phyloP scores from a whole-genome alignment of 768 basidiomycete species.

The Boletus rex-veris region DNA sequence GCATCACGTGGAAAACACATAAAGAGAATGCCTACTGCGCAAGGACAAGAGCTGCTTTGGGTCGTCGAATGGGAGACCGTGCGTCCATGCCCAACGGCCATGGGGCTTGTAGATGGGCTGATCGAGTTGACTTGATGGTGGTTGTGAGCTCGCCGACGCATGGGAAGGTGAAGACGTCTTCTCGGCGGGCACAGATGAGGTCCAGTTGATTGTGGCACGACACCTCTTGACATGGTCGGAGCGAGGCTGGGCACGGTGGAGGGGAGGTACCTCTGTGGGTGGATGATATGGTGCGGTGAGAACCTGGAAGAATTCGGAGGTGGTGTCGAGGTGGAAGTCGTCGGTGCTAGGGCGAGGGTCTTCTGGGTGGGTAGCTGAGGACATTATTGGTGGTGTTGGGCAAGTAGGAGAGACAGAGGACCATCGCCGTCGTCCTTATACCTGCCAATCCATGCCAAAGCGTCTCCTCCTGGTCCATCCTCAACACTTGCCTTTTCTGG shows the following conservation, averaged over 20 bases:
- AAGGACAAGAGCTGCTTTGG: conserved; percentile 27
- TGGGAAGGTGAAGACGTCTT: neutral
- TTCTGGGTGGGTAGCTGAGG: conserved; percentile 1
- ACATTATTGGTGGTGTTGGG: conserved; percentile 9
- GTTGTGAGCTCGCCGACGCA: neutral
- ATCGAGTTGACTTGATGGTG: conserved; percentile 10
- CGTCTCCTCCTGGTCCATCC: conserved; percentile 19
- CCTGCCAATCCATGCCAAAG: conserved; percentile 27
- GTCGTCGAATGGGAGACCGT: conserved; percentile 24
- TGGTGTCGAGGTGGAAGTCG: conserved; percentile 16
- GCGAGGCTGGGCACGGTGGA: conserved; percentile 15
- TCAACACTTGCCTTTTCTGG: conserved; percentile 34
- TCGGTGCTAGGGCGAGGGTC: conserved; percentile 21
- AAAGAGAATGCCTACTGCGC: conserved; percentile 17
- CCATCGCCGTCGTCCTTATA: conserved; percentile 22
- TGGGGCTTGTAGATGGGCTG: conserved; percentile 31
- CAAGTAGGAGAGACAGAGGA: neutral
- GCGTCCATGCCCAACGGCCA: conserved; percentile 32
- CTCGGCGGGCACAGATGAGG: neutral
- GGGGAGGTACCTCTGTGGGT: neutral
- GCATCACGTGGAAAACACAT: neutral
- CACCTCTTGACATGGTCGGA: conserved; percentile 23
- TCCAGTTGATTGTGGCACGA: conserved; percentile 29
- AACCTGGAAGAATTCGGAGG: conserved; percentile 29
- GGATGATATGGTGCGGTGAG: conserved; percentile 27